phyloP scores from a whole-genome alignment of 2,329 filamentous ascomycete genomes.

The Fusarium denticulatum region DNA sequence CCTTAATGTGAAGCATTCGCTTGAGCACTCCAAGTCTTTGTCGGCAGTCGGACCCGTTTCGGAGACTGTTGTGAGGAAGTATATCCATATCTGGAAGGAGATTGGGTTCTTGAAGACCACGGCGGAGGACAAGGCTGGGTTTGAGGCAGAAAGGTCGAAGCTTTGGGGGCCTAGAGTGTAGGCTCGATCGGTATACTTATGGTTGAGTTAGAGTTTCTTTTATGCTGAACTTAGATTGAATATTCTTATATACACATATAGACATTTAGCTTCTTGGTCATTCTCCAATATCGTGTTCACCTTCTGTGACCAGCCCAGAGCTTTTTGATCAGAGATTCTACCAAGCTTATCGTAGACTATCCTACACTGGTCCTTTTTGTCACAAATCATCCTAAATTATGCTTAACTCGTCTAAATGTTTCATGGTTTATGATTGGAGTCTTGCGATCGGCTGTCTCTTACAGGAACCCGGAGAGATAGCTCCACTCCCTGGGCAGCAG shows the following conservation, averaged over 20 bases:
- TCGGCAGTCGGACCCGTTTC: conserved; percentile 20
- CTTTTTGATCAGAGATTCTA: fast-evolving
- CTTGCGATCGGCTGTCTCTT: background rate
- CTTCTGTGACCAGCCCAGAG: no score
- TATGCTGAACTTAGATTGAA: background rate
- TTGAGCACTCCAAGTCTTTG: conserved; percentile 26
- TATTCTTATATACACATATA: background rate
- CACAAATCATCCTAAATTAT: fast-evolving
- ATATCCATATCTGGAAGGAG: conserved; percentile 39
- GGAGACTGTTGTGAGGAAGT: conserved; percentile 28
- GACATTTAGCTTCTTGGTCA: background rate
- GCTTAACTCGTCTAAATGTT: fast-evolving
- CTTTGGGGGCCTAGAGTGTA: conserved; percentile 20
- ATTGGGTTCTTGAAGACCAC: conserved; percentile 36
- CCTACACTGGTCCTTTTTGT: fast-evolving
- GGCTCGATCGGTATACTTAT: no score
- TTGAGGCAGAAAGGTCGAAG: conserved; percentile 17
- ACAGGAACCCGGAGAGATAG: background rate
- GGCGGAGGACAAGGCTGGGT: conserved; percentile 19
- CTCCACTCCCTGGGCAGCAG: no score
- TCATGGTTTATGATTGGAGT: fast-evolving
- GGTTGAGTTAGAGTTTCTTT: background rate
- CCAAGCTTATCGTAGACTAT: fast-evolving
- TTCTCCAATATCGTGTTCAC: background rate
- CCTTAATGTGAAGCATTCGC: conserved; percentile 11